A percentile compares a stretch with the other conserved stretches of the same genome.
phyloP scores from a whole-genome alignment of 306 rosid species.

The Castanea sativa region DNA sequence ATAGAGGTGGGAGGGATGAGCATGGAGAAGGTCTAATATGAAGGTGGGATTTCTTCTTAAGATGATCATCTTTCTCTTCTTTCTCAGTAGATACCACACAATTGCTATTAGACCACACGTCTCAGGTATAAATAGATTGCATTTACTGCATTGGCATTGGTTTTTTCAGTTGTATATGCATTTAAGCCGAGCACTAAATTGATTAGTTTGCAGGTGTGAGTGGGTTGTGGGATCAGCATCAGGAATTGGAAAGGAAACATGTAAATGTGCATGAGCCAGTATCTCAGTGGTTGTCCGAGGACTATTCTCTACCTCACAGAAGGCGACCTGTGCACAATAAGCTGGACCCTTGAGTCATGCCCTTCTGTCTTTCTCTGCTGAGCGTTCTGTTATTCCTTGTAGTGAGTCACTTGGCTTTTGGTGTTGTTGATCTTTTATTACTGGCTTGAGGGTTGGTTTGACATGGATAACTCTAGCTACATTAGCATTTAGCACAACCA shows the following conservation, averaged over 20 bases:
- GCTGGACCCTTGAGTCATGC: constrained; percentile 17
- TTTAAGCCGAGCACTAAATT: neutral
- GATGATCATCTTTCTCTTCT: constrained; percentile 20
- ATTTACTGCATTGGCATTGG: neutral
- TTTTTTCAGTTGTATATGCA: neutral
- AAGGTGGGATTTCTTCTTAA: constrained; percentile 17
- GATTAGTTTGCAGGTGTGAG: constrained; percentile 19
- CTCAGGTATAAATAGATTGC: constrained; percentile 23
- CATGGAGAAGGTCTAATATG: constrained; percentile 20
- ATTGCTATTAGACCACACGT: constrained; percentile 10
- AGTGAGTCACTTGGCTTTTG: neutral
- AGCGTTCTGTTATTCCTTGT: neutral
- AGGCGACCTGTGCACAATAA: constrained; percentile 33
- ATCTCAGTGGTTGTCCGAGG: constrained; percentile 32
- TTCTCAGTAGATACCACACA: constrained; percentile 10
- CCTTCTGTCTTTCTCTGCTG: neutral
- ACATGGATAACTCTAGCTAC: neutral
- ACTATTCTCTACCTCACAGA: constrained; percentile 28
- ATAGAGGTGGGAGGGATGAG: neutral
- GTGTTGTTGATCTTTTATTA: neutral
- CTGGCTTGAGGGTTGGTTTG: neutral
- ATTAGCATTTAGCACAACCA: neutral
- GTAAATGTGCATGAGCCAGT: neutral
- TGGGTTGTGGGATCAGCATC: neutral
- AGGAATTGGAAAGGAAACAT: constrained; percentile 6